Percentiles rank a stretch among this genome's conserved stretches.
phyloP scores from a whole-genome alignment of 2,329 filamentous ascomycete species.

The Mycosphaerella arachidis region DNA sequence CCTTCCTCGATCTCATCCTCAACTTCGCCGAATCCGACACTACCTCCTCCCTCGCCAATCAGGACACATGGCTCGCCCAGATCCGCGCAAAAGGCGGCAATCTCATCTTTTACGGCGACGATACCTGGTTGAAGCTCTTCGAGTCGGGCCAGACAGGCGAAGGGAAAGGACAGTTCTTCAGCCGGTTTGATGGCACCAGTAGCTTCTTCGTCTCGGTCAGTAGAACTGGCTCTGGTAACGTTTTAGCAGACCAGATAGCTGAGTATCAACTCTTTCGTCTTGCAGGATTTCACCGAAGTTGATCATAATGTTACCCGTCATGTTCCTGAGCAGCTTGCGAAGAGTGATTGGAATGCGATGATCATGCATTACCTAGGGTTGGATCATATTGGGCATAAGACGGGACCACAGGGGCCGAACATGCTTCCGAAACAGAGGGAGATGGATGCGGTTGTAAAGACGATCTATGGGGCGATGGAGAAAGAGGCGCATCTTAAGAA shows the following conservation, averaged over 20 bases:
- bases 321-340: conserved; percentile 68
- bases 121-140: conserved; percentile 97
- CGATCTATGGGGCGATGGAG: conserved; percentile 73
- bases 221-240: conserved; percentile 35
- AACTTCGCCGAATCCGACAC: conserved; percentile 95
- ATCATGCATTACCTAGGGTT: conserved; percentile 92
- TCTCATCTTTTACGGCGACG: conserved; percentile 92
- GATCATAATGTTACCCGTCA: conserved; percentile 96
- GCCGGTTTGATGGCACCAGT: conserved; percentile 82
- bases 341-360: conserved; percentile 85
- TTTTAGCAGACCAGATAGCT: conserved; percentile 32
- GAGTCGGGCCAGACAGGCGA: conserved; percentile 45
- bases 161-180: conserved; percentile 56
- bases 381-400: conserved; percentile 96
- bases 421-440: conserved; percentile 92
- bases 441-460: conserved; percentile 79
- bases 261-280: conserved; percentile 27
- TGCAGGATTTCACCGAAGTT: conserved; percentile 91
- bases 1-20: conserved; percentile 92
- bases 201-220: conserved; percentile 96
- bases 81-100: conserved; percentile 74
- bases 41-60: conserved; percentile 75
- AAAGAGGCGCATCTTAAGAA: conserved; percentile 65
- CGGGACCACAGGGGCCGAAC: conserved; percentile 75
- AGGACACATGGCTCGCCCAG: conserved; percentile 96